phyloP scores from a whole-genome alignment of 2,329 filamentous ascomycete genomes.

The Fusarium miscanthi region DNA sequence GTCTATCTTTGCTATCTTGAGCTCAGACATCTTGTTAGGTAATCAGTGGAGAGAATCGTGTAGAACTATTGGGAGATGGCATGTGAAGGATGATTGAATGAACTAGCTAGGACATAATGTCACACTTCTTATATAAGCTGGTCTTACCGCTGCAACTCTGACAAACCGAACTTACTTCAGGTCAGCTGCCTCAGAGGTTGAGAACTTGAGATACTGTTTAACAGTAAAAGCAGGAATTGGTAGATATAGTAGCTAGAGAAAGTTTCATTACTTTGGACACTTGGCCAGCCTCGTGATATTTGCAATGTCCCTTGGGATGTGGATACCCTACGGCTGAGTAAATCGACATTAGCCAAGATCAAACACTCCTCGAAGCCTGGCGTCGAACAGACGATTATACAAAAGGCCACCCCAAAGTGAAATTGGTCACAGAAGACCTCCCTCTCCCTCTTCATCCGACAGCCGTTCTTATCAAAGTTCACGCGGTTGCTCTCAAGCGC shows the following conservation, averaged over 20 bases:
- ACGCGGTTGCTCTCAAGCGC: conserved; percentile 52
- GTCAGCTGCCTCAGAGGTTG: background rate
- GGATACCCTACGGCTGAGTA: conserved; percentile 9
- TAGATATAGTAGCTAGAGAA: background rate
- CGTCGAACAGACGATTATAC: conserved; percentile 47
- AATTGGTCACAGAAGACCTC: conserved; percentile 50
- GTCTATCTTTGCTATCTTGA: conserved; percentile 36
- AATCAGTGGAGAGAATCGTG: background rate
- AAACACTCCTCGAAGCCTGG: conserved; percentile 20
- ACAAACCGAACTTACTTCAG: background rate
- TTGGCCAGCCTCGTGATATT: background rate
- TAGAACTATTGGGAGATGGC: background rate
- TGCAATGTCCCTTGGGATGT: background rate
- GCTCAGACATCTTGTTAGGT: conserved; percentile 37
- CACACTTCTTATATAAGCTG: background rate
- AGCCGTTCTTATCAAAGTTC: conserved; percentile 47
- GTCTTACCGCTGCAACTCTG: background rate
- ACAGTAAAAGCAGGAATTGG: background rate
- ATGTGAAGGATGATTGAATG: background rate
- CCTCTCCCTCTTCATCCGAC: conserved; percentile 47
- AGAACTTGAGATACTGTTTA: background rate
- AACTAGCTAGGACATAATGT: no score
- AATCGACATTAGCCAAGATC: background rate
- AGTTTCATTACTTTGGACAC: background rate
- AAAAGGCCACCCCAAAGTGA: conserved; percentile 48